These are phyloP conservation scores for Spathaspora sp. DNA, from an alignment of 805 yeast species.

Conservation along the genomic window DNA sequence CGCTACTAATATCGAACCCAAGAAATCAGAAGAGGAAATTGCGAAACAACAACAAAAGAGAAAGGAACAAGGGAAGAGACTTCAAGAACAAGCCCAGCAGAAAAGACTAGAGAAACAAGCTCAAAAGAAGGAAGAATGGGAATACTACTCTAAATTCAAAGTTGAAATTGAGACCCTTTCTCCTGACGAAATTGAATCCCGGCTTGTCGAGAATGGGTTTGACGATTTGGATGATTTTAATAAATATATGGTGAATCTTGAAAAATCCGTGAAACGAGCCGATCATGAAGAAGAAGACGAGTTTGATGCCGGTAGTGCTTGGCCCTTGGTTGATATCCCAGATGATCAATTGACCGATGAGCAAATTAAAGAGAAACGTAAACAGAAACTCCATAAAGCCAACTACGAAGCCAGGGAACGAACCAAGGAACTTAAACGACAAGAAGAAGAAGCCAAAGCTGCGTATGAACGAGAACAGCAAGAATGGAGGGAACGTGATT, in stretches of 20 bases:
- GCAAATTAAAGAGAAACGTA: conserved; percentile 80
- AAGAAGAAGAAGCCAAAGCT: conserved; percentile 55
- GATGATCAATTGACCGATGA: conserved; percentile 81
- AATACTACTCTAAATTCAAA: conserved; percentile 60
- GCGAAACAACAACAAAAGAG: conserved; percentile 73
- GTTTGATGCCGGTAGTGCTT: conserved; percentile 50
- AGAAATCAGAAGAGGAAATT: conserved; percentile 81
- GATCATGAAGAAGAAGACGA: conserved; percentile 43
- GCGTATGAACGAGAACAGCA: conserved; percentile 63
- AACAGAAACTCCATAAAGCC: conserved; percentile 78
- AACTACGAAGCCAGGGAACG: conserved; percentile 85
- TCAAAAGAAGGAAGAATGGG: conserved; percentile 77
- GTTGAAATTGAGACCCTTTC: conserved; percentile 47
- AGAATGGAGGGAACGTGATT: conserved; percentile 73
- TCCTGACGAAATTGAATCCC: conserved; percentile 51
- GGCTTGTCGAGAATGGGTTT: conserved; percentile 70
- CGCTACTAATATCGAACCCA: conserved; percentile 58
- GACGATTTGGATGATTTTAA: conserved; percentile 69
- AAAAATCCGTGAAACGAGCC: conserved; percentile 66
- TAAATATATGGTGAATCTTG: conserved; percentile 61
- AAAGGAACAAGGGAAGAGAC: conserved; percentile 77
- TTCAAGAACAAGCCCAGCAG: conserved; percentile 91
- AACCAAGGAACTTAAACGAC: conserved; percentile 73
- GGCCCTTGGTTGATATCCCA: conserved; percentile 76
- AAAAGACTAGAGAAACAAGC: conserved; percentile 74